Conservation (phyloP, 2,329 filamentous ascomycete genomes). For the Fusarium pininemorale region DNA sequence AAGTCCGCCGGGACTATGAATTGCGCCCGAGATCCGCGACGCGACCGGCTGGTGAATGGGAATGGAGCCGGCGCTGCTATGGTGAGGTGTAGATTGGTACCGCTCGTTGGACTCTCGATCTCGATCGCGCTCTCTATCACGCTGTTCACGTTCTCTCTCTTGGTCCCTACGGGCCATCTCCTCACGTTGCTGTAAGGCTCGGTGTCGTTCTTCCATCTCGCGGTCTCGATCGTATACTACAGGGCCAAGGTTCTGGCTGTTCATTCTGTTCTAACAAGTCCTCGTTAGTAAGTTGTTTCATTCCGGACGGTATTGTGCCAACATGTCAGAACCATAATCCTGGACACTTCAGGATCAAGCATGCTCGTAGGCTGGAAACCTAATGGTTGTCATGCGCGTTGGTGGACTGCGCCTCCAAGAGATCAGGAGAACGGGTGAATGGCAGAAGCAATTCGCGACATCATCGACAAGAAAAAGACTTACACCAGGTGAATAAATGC, state of each 20-base stretch:
- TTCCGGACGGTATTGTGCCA: background rate
- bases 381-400: constrained; percentile 1
- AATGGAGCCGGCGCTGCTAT: constrained; percentile 87
- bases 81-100: constrained; percentile 76
- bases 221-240: constrained; percentile 59
- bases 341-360: background rate
- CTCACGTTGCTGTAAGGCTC: constrained; percentile 57
- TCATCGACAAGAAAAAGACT: constrained; percentile 39
- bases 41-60: constrained; percentile 96
- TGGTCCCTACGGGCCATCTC: constrained; percentile 56
- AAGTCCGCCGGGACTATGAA: constrained; percentile 91
- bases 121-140: constrained; percentile 62
- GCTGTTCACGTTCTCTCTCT: constrained; percentile 62
- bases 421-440: constrained; percentile 38
- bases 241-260: constrained; percentile 55
- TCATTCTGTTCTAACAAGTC: constrained; percentile 51
- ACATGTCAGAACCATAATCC: background rate
- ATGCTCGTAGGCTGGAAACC: background rate
- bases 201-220: constrained; percentile 60
- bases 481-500: constrained; percentile 49
- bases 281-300: constrained; percentile 22
- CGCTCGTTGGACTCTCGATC: constrained; percentile 74
- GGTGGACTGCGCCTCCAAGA: constrained; percentile 22
- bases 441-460: constrained; percentile 39
- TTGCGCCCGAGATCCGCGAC: constrained; percentile 79